These are phyloP conservation scores for Cercospora janseana DNA, from an alignment of 2,329 filamentous ascomycete genomes.

Conservation along the genomic window DNA sequence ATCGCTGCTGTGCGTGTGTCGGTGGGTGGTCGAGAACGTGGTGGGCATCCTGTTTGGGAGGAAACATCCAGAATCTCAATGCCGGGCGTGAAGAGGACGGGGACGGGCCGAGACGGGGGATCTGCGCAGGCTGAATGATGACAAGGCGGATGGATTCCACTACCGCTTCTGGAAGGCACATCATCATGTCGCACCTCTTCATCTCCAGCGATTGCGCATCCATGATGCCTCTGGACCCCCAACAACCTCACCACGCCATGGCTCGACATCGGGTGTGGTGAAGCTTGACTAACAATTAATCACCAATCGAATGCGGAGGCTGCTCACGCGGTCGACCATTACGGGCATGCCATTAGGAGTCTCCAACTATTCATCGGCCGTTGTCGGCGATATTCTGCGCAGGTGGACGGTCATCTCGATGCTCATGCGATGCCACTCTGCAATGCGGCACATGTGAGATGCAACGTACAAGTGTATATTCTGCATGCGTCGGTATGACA, in stretches of 20 bases:
- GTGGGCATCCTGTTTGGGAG: constrained; percentile 9
- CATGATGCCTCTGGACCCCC: constrained; percentile 2
- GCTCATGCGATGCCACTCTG: too few relatives aligned
- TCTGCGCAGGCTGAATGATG: neutral
- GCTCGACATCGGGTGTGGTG: neutral
- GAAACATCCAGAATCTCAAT: constrained; percentile 3
- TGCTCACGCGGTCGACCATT: too few relatives aligned
- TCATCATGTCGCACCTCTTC: neutral
- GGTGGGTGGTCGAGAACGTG: neutral
- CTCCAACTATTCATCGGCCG: too few relatives aligned
- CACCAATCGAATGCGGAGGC: too few relatives aligned
- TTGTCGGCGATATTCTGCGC: too few relatives aligned
- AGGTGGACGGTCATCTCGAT: too few relatives aligned
- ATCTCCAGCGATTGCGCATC: neutral
- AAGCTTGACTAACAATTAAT: too few relatives aligned
- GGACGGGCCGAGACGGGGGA: neutral
- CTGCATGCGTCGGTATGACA: too few relatives aligned
- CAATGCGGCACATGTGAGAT: too few relatives aligned
- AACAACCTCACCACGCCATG: neutral
- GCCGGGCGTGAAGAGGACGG: constrained; percentile 5
- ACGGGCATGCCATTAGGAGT: too few relatives aligned
- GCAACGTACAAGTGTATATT: too few relatives aligned
- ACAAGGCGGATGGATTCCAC: constrained; percentile 1
- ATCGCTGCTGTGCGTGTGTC: too few relatives aligned
- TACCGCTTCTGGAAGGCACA: constrained; percentile 9